Base-by-base conservation (phyloP, 2,329 filamentous ascomycete species). In the Aciculosporium take region DNA sequence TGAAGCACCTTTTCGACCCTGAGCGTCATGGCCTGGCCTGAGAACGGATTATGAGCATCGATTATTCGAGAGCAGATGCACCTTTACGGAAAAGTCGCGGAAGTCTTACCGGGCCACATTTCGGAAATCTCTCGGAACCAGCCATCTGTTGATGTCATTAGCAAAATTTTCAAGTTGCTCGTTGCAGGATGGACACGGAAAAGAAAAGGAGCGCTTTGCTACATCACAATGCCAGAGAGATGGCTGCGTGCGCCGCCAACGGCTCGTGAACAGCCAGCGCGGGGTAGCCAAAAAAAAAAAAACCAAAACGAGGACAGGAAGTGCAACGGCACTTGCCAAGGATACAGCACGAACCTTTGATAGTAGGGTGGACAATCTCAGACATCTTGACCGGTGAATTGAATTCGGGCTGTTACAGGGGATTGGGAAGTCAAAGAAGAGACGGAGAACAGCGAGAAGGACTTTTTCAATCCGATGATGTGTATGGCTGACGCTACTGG, bases 111-210 rank as follows among this genome's bases (percentile, higher is more conserved):
- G 48, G 91, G 89, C 91, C 91, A 98, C 89, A 98, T 96, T 61
- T 91, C 72, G 55, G 84, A 94, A 69, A 94, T 88, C 72, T 98
- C 91, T 66, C 87, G 84, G 82, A 98, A 98, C 91, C 91, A 98
- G 71, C 89, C 91, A 94, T 96, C 91, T 94, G 17, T 9, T 30
- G 3, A 3, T 3, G 10, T 32, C 28, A 25, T 46, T 27, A 47
- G 42, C 28, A 27, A 30, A 25, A 9, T 3, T 7, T 8, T 24
- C 20, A 18, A 35, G n/a, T n/a, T n/a, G n/a, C 20, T n/a, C 20
- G 7, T 7, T 21, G 32, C 13, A 15, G 13, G 15, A 15, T n/a
- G 28, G n/a, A 30, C 15, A 30, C 5, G 7, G 3, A 18, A 35
- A 35, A 13, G 15, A 15, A 18, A 17, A 20, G 4, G 7, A 20